phyloP scores from a whole-genome alignment of 2,329 filamentous ascomycete species.

The Fusarium euwallaceae region DNA sequence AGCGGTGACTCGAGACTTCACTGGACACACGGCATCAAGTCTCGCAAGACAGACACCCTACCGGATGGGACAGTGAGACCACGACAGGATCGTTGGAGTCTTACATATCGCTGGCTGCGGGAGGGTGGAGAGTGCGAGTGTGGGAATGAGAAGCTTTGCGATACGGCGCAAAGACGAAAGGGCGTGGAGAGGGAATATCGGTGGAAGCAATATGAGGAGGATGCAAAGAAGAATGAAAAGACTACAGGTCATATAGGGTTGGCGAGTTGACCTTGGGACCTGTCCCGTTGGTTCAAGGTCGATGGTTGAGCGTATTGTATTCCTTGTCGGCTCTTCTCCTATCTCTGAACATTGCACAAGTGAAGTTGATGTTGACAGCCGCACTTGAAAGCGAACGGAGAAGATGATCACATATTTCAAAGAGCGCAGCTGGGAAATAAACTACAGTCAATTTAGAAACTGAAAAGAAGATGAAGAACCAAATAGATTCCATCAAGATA shows the following conservation, averaged over 20 bases:
- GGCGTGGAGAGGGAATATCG: conserved; percentile 65
- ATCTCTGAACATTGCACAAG: background rate
- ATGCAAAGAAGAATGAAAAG: conserved; percentile 29
- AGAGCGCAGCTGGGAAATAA: background rate
- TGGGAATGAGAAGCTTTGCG: conserved; percentile 63
- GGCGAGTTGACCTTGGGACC: background rate
- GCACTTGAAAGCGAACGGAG: background rate
- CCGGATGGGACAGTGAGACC: conserved; percentile 59
- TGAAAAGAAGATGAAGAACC: background rate
- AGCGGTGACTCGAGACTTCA: conserved; percentile 63
- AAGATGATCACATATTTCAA: background rate
- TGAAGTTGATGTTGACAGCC: background rate
- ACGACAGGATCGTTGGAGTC: conserved; percentile 64
- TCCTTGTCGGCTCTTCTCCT: background rate
- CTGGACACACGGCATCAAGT: conserved; percentile 69
- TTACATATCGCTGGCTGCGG: conserved; percentile 68
- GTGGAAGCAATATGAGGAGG: conserved; percentile 56
- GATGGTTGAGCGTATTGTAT: background rate
- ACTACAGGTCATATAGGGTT: background rate
- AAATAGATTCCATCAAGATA: background rate
- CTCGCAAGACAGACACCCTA: conserved; percentile 64
- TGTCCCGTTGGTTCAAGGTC: background rate
- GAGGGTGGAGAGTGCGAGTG: conserved; percentile 62
- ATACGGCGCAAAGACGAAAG: conserved; percentile 61
- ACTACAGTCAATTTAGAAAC: background rate